Evolutionary conservation across 1,284 basidiomycete species (phyloP), one percentile per base, ranked within the genome.

Genomic region (Cryptococcus sp.): DNA sequence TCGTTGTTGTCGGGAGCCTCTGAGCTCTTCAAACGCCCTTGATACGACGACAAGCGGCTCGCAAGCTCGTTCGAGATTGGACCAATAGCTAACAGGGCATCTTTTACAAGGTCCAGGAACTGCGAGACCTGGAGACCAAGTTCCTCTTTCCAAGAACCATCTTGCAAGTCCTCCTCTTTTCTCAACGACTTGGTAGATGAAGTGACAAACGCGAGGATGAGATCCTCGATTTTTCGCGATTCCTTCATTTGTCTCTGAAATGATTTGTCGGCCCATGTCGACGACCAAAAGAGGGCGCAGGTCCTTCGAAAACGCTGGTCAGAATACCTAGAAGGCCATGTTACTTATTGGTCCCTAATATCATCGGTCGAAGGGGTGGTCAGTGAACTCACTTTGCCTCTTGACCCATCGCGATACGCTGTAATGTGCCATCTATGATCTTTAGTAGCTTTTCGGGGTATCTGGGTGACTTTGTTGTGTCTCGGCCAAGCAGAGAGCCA

Each of bases 191-290:
- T 83, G 0, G 90, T 92, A 4, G 93, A 89, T 46, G 92, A 87
- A 2, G 93, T 91, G 16, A 94, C 93, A 70, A 97, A 98, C 82
- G 90, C 89, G 52, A 99, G 83, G 61, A 99, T 95, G 58, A 99
- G 86, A 65, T 97, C 93, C 78, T 99, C 96, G 53, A 98, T 89
- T 80, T 95, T 96, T 48, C 96, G 84, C 70, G 93, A 94, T 76
- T 97, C 93, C 75, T 93, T 92, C 85, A 98, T 88, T 70, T 93
- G 90, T 44, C 86, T 84, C 61, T 89, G 86, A 80, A 94, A 94
- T 34, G 81, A 83, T 50, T 90, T 87, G 59, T 91, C 87, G 71
- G 88, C 87, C 76, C 91, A 90, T 63, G 89, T 89, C 5, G 88
- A 88, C 0, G 65, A 68, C 75, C 93, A 96, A 77, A 95, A 96